Evolutionary conservation across 495 filamentous ascomycete species (phyloP), one percentile per base, ranked within the genome.

Genomic region (Hypoxylon crocopeplum): DNA sequence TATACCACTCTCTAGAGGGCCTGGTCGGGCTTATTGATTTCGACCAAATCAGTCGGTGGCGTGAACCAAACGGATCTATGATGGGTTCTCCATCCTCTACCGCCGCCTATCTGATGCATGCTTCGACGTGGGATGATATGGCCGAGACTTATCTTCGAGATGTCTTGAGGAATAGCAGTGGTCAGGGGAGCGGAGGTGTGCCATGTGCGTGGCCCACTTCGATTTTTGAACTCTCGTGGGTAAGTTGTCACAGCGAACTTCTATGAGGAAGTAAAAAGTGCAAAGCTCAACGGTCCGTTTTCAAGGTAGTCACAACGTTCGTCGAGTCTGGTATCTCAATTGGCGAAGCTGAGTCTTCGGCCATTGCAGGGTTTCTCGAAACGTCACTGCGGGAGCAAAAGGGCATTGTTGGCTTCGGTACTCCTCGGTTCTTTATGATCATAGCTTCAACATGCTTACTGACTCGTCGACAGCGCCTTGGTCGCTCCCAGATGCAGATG

Each of bases 21-120:
- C 76, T 81, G 17, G 67, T 76, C 5, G 77, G 75, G 2, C 62
- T 69, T 5, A 62, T 81, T 12, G 66, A 69, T 21, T 69, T 82
- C 56, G 65, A 78, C 38, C 60, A 59, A 29, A 52, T 82, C 3
- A n/a, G 15, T 8, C 58, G 48, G 1, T 72, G 79, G 10, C 75
- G 77, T 12, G 75, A 74, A 41, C 61, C 64, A 6, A 67, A 68
- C 45, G 80, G 80, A 0, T 69, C 70, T 0, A 77, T 81, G 62
- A 68, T 81, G 73, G 75, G 61, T 8, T 82, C 80, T 3, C 81
- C 81, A n/a, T 75, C 80, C 5, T 66, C 63, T 0, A 84, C 77
- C 0, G 74, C 77, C 6, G 77, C 77, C 2, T 80, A 79, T 48
- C 48, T 83, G 19, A 79, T 79, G 45, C 45, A 78, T 53, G 27